These are phyloP conservation scores for Hansenula lynferdii DNA, from an alignment of 1,139 yeast genomes.

Conservation along the genomic window DNA sequence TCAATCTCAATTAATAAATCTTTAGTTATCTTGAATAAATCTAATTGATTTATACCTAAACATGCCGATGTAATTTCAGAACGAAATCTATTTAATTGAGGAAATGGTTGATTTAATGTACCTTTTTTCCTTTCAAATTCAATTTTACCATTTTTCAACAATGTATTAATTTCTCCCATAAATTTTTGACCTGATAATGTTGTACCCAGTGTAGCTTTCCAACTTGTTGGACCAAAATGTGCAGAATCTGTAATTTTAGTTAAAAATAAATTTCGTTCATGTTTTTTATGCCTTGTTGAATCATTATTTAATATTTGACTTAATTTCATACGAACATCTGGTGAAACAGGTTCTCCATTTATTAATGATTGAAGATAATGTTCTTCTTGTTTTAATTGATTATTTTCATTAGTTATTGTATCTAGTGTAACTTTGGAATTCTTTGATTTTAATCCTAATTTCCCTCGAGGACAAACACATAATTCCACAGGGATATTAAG, in stretches of 20 bases:
- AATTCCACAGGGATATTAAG: background rate
- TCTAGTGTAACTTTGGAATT: slow-evolving; percentile 2
- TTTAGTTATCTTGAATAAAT: background rate
- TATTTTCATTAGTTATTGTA: background rate
- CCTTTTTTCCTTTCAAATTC: background rate
- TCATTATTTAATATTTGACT: background rate
- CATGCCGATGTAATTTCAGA: background rate
- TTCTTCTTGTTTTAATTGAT: background rate
- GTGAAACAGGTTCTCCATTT: background rate
- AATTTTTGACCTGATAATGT: background rate
- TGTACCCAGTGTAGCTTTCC: background rate
- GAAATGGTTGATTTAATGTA: background rate
- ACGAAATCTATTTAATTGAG: background rate
- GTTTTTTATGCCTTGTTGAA: background rate
- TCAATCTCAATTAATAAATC: background rate
- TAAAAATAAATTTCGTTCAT: background rate
- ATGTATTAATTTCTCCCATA: background rate
- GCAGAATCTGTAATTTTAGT: background rate
- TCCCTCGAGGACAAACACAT: background rate
- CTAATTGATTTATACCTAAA: background rate
- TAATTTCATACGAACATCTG: background rate
- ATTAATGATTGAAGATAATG: background rate
- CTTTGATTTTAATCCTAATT: slow-evolving; percentile 2
- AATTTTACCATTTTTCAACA: background rate
- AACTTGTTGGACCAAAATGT: background rate